Conservation (phyloP, 2,329 filamentous ascomycete genomes). For the Zasmidium citrigriseum region DNA sequence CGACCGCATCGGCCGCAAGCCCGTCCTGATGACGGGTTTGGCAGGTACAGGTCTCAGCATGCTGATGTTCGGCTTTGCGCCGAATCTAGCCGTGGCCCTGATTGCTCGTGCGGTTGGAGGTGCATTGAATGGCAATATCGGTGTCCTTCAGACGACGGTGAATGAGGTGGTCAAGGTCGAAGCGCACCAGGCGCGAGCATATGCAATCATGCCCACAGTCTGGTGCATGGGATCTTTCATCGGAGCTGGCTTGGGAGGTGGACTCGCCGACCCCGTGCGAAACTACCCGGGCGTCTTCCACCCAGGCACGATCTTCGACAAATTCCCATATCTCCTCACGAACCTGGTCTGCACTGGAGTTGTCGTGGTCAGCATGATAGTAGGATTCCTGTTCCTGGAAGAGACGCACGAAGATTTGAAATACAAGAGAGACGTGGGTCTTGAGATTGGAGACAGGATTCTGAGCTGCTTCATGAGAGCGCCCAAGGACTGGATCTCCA, state of each 20-base stretch:
- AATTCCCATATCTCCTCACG: constrained; percentile 85
- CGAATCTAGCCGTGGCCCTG: constrained; percentile 77
- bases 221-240: constrained; percentile 98
- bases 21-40: constrained; percentile 85
- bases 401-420: constrained; percentile 90
- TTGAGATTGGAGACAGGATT: constrained; percentile 75
- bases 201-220: constrained; percentile 96
- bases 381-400: constrained; percentile 85
- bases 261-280: constrained; percentile 81
- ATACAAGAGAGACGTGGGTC: constrained; percentile 70
- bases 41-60: constrained; percentile 91
- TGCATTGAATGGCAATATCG: constrained; percentile 93
- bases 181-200: constrained; percentile 90
- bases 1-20: constrained; percentile 89
- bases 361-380: constrained; percentile 71
- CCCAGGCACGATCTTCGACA: constrained; percentile 75
- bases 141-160: constrained; percentile 91
- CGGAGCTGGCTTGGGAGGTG: constrained; percentile 87
- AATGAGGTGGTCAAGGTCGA: constrained; percentile 91
- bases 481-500: constrained; percentile 31
- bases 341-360: constrained; percentile 88
- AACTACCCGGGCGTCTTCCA: constrained; percentile 76
- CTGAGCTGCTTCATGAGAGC: constrained; percentile 31
- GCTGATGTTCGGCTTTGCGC: constrained; percentile 86
- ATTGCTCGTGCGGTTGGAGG: constrained; percentile 87